These are phyloP conservation scores for Meripilus lineatus DNA, from an alignment of 1,284 basidiomycete genomes.

Conservation along the genomic window DNA sequence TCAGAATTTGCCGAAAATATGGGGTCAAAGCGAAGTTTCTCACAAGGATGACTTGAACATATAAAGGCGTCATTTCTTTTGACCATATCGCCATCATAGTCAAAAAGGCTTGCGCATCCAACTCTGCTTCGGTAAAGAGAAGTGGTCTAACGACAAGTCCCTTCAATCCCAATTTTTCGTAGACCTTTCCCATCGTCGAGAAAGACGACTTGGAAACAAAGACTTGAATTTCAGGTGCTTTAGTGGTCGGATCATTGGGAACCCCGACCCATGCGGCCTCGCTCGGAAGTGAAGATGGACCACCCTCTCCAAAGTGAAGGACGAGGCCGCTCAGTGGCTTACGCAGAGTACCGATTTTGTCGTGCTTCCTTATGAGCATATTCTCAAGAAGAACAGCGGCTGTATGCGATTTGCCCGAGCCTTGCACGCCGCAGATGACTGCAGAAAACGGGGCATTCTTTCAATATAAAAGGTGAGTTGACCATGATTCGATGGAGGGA, in stretches of 20 bases:
- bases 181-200: conserved; percentile 52
- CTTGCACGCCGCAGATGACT: conserved; percentile 33
- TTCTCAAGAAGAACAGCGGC: conserved; percentile 61
- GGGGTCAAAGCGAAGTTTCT: no score
- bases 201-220: conserved; percentile 62
- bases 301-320: conserved; percentile 66
- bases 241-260: conserved; percentile 31
- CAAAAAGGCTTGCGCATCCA: conserved; percentile 61
- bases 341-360: conserved; percentile 43
- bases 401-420: conserved; percentile 69
- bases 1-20: no score
- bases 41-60: conserved; percentile 60
- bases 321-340: conserved; percentile 59
- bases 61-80: conserved; percentile 55
- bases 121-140: conserved; percentile 52
- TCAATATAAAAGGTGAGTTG: background rate
- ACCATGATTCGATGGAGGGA: background rate
- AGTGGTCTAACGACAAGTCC: conserved; percentile 51
- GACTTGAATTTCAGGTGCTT: conserved; percentile 46
- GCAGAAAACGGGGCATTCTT: conserved; percentile 34
- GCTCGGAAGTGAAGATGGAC: conserved; percentile 47
- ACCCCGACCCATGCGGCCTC: conserved; percentile 61
- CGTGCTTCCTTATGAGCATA: conserved; percentile 52
- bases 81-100: conserved; percentile 65
- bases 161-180: conserved; percentile 41